Percentiles rank a stretch among this genome's conserved stretches.
Conservation (phyloP, 345 rosid genomes). For the Ceriops tagal region DNA sequence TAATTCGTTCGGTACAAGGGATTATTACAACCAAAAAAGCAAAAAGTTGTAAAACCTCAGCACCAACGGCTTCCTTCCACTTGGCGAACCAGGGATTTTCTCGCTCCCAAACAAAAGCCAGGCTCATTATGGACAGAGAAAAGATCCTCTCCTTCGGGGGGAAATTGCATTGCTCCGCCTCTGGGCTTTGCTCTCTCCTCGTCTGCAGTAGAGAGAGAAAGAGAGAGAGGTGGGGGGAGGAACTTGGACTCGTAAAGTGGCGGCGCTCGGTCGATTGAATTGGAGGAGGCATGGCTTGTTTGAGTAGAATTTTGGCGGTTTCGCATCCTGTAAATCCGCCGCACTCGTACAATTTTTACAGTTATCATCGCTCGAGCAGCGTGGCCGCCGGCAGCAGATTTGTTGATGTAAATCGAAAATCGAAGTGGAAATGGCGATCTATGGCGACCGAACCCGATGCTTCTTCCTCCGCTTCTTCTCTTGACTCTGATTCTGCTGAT, state of each 20-base stretch:
- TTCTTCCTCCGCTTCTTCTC: conserved; percentile 42
- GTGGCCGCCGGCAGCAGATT: conserved; percentile 15
- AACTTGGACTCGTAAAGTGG: too few species aligned
- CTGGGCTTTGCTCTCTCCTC: conserved; percentile 18
- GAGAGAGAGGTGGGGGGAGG: not conserved
- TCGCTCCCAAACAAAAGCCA: not conserved
- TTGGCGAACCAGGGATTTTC: conserved; percentile 6
- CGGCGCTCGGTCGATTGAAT: too few species aligned
- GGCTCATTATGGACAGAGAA: too few species aligned
- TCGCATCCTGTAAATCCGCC: conserved; percentile 44
- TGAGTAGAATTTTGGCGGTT: conserved; percentile 52
- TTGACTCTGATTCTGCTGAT: conserved; percentile 60
- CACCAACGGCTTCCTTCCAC: not conserved
- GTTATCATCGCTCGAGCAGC: not conserved
- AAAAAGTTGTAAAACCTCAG: not conserved
- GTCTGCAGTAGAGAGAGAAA: not conserved
- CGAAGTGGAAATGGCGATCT: conserved; percentile 46
- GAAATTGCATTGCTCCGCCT: conserved; percentile 14
- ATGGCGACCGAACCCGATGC: conserved; percentile 53
- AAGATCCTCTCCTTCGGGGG: not conserved
- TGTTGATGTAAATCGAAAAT: conserved; percentile 17
- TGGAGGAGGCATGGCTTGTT: conserved; percentile 40
- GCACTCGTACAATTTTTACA: conserved; percentile 7
- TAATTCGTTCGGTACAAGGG: not conserved
- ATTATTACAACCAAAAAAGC: not conserved